Percentiles rank a stretch among this genome's conserved stretches.
Conservation (phyloP, 106 monocot species). For the Platanthera zijinensis region DNA sequence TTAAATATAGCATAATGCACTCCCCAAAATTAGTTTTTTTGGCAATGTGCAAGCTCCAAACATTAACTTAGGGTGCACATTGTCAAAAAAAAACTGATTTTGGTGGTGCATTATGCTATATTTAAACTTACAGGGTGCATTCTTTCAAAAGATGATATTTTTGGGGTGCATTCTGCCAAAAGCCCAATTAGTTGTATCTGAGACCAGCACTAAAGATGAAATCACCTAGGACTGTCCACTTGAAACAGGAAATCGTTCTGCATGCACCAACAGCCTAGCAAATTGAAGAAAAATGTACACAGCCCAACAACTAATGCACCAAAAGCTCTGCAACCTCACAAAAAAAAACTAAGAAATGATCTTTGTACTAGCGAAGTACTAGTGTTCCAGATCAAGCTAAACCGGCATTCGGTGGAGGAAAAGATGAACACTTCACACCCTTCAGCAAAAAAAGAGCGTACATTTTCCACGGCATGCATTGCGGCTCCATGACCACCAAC, state of each 20-base stretch:
- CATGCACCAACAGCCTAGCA: background rate
- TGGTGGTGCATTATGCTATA: no score
- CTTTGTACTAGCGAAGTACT: background rate
- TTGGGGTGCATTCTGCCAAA: no score
- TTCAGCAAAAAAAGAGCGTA: slow-evolving; percentile 4
- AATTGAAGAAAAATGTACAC: no score
- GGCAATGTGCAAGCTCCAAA: no score
- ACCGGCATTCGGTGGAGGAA: background rate
- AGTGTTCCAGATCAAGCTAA: background rate
- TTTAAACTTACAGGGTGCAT: no score
- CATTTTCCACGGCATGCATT: slow-evolving; percentile 92
- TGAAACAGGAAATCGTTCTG: background rate
- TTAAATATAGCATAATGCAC: no score
- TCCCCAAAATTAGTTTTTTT: no score
- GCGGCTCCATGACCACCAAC: slow-evolving; percentile 97
- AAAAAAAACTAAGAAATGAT: background rate
- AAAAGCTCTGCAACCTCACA: background rate
- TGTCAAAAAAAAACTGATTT: no score
- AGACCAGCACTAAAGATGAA: background rate
- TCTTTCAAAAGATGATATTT: no score
- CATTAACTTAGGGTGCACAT: no score
- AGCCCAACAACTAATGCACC: background rate
- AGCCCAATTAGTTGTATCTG: no score
- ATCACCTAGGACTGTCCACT: background rate
- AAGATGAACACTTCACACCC: background rate